phyloP scores from a whole-genome alignment of 164 flowering plant genomes.

The Nymphaea thermarum region DNA sequence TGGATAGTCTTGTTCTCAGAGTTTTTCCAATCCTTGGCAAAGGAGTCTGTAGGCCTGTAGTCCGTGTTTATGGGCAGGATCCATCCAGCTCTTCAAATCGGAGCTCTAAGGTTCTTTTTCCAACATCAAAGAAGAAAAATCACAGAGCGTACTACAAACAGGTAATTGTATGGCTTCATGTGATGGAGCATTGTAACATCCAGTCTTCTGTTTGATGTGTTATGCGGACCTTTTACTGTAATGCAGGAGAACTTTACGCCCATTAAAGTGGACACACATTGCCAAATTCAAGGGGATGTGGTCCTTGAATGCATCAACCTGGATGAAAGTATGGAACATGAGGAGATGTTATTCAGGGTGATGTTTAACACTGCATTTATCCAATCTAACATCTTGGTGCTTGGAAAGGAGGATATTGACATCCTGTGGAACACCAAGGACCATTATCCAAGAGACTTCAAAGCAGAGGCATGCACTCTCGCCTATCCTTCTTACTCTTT shows the following conservation, averaged over 20 bases:
- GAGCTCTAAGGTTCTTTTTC: conserved; percentile 61
- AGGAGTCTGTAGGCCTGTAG: conserved; percentile 68
- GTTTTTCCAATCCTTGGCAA: conserved; percentile 53
- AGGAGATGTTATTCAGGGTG: conserved; percentile 75
- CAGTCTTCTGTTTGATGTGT: not conserved
- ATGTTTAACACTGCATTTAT: conserved; percentile 86
- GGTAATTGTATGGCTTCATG: conserved; percentile 26
- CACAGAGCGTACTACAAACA: conserved; percentile 31
- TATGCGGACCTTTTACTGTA: conserved; percentile 8
- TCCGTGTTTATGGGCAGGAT: conserved; percentile 81
- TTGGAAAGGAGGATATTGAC: conserved; percentile 76
- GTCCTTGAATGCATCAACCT: conserved; percentile 83
- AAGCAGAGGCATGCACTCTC: conserved; percentile 59
- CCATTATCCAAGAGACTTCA: conserved; percentile 63
- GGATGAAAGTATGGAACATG: conserved; percentile 50
- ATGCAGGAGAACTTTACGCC: conserved; percentile 58
- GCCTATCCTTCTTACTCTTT: not conserved
- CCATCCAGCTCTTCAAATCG: conserved; percentile 35
- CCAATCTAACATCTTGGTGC: conserved; percentile 45
- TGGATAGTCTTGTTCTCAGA: conserved; percentile 71
- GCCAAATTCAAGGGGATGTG: conserved; percentile 87
- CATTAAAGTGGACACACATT: conserved; percentile 57
- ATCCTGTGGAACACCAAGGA: conserved; percentile 75
- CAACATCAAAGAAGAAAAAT: conserved; percentile 48
- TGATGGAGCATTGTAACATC: not conserved